A percentile compares a stretch with the other conserved stretches of the same genome.
These are phyloP conservation scores for Paramecium sexaurelia DNA, from an alignment of 73 alveolate species.

Conservation along the genomic window DNA sequence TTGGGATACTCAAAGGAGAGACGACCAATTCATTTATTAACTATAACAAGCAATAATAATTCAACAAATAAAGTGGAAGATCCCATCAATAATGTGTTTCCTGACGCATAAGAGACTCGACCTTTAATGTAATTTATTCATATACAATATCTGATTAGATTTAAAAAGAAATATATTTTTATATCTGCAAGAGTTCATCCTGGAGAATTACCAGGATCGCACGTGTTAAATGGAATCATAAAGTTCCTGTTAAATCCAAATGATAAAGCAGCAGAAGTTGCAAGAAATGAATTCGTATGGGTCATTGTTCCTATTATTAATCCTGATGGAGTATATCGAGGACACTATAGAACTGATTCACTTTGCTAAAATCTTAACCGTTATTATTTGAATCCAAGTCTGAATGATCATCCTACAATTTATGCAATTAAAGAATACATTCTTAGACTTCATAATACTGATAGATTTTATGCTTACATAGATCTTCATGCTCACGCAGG, in stretches of 20 bases:
- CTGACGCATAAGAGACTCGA: neutral
- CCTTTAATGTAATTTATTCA: constrained; percentile 34
- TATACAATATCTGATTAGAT: too few relatives aligned
- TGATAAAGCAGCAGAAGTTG: constrained; percentile 68
- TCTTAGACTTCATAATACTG: constrained; percentile 72
- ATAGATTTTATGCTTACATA: constrained; percentile 83
- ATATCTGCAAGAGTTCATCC: constrained; percentile 99
- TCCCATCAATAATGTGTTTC: neutral
- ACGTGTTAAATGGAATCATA: constrained; percentile 89
- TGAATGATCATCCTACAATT: constrained; percentile 86
- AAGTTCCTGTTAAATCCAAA: constrained; percentile 82
- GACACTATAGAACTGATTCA: constrained; percentile 94
- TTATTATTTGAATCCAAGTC: constrained; percentile 90
- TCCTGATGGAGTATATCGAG: constrained; percentile 98
- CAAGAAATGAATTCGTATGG: constrained; percentile 89
- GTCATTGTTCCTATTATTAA: constrained; percentile 95
- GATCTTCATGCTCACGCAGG: constrained; percentile 99
- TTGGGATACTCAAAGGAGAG: constrained; percentile 68
- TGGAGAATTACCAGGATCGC: constrained; percentile 97
- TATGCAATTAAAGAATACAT: constrained; percentile 88
- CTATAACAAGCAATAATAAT: constrained; percentile 64
- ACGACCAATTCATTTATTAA: constrained; percentile 72
- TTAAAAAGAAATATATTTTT: constrained; percentile 84
- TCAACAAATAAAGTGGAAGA: neutral
- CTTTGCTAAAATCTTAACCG: constrained; percentile 93